Evolutionary conservation across 2,329 filamentous ascomycete species (phyloP).

Genomic region (Colletotrichum spaethianum): DNA sequence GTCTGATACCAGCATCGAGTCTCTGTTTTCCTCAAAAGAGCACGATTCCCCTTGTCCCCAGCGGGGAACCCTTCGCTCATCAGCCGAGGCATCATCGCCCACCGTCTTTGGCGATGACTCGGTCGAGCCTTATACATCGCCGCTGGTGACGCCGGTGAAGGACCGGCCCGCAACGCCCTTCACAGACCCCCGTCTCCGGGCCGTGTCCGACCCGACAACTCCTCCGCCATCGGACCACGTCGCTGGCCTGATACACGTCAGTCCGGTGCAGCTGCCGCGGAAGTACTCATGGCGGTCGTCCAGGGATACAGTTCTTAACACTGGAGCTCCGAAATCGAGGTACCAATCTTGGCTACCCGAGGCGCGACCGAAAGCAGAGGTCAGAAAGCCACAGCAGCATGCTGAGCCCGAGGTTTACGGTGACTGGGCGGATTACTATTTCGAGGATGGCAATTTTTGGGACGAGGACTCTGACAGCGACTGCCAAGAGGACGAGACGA

Average conservation of each 20-base stretch:
- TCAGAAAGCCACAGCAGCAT: neutral
- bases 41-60: slow-evolving; percentile 30
- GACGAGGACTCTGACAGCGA: slow-evolving; percentile 4
- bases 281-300: slow-evolving; percentile 38
- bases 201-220: slow-evolving; percentile 24
- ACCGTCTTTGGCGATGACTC: slow-evolving; percentile 35
- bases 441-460: slow-evolving; percentile 40
- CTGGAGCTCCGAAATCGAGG: slow-evolving; percentile 19
- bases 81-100: slow-evolving; percentile 28
- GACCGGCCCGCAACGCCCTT: slow-evolving; percentile 33
- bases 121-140: slow-evolving; percentile 9
- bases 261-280: slow-evolving; percentile 7
- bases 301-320: slow-evolving; percentile 35
- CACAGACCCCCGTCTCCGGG: slow-evolving; percentile 26
- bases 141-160: slow-evolving; percentile 26
- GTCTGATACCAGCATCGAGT: slow-evolving; percentile 38
- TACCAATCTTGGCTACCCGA: slow-evolving; percentile 30
- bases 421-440: slow-evolving; percentile 44
- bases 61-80: slow-evolving; percentile 29
- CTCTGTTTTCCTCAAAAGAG: slow-evolving; percentile 35
- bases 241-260: slow-evolving; percentile 14
- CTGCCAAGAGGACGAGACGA: slow-evolving; percentile 1
- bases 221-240: slow-evolving; percentile 35
- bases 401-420: slow-evolving; percentile 39
- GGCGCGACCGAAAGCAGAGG: neutral